Percentiles rank a stretch among this genome's conserved stretches.
Evolutionary conservation across 2,329 filamentous ascomycete species (phyloP).

Genomic region (Blastomyces parvus): DNA sequence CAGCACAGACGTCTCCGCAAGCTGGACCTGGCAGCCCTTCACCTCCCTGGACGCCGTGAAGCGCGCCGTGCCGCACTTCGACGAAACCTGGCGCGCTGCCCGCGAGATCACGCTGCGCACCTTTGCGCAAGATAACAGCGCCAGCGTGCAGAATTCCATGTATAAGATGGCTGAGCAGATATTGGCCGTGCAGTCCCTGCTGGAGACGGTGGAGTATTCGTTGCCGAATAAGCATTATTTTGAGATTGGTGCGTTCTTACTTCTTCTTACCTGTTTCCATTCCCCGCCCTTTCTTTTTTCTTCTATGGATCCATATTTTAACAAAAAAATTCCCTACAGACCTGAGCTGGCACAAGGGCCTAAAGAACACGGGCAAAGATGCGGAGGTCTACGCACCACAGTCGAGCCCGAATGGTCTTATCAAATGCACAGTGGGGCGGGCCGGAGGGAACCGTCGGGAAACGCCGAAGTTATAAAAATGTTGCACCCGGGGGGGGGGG

Average conservation of each 20-base stretch:
- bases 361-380: constrained; percentile 91
- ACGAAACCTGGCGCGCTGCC: constrained; percentile 68
- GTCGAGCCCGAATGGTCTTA: constrained; percentile 85
- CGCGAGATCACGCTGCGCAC: constrained; percentile 77
- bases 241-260: constrained; percentile 54
- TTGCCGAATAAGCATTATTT: constrained; percentile 99
- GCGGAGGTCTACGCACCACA: constrained; percentile 94
- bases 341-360: constrained; percentile 88
- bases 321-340: constrained; percentile 50
- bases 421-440: constrained; percentile 71
- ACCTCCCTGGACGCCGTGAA: constrained; percentile 57
- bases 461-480: constrained; percentile 10
- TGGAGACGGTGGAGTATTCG: constrained; percentile 66
- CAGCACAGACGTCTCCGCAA: constrained; percentile 80
- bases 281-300: too few relatives aligned
- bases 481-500: too few relatives aligned
- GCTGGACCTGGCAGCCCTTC: constrained; percentile 77
- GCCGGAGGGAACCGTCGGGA: constrained; percentile 16
- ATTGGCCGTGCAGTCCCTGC: constrained; percentile 60
- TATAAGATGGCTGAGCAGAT: constrained; percentile 96
- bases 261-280: background rate
- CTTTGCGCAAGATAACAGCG: constrained; percentile 82
- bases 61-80: constrained; percentile 56
- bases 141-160: constrained; percentile 95
- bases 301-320: constrained; percentile 10